Base-by-base conservation (phyloP, 1,139 yeast species). In the Geotrichum candidum region DNA sequence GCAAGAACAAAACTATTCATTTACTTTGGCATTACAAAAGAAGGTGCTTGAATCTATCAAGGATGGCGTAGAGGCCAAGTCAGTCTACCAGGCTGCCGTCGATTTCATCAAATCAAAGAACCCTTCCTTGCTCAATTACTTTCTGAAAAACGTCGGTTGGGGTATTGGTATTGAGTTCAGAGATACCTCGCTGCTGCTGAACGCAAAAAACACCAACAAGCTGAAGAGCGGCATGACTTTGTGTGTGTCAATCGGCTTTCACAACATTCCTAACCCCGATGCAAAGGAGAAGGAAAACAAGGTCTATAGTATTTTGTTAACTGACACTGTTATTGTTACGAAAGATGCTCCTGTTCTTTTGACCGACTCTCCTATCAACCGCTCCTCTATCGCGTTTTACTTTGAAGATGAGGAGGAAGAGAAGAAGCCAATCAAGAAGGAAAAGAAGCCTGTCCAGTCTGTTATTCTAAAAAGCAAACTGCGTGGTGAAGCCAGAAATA, bases 111-210 rank as follows among this genome's bases (percentile, higher is more conserved):
- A 81, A 66, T 66, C 69, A 33, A 78, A 81, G 60, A 76, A 80
- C 51, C 89, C 96, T 0, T 89, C 85, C 11, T 78, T 92, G 68
- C 86, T 80, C 41, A 71, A 78, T 48, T 78, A 84, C 69, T 88
- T 91, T 69, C 82, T 91, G 61, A 90, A 89, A 70, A 91, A 89
- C 70, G 83, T 88, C 67, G 99, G 99, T 61, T 90, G 96, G 84
- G 80, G 90, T 63, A 86, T 89, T 66, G 99, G 99, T 63, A 83
- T 94, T 67, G 97, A 91, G 72, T 90, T 90, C 72, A 83, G 96
- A 74, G 97, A 92, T 73, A 82, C 94, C 0, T 78, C 87, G 1
- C 84, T 89, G 66, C 80, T 91, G 38, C 78, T 94, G 63, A 90
- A 88, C 70, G 79, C 82, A 33, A 92, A 90, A 70, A 88, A 85